Percentiles rank a stretch among this genome's conserved stretches.
These are phyloP conservation scores for Leucosporidium creatinivorum DNA, from an alignment of 768 basidiomycete genomes.

Conservation along the genomic window DNA sequence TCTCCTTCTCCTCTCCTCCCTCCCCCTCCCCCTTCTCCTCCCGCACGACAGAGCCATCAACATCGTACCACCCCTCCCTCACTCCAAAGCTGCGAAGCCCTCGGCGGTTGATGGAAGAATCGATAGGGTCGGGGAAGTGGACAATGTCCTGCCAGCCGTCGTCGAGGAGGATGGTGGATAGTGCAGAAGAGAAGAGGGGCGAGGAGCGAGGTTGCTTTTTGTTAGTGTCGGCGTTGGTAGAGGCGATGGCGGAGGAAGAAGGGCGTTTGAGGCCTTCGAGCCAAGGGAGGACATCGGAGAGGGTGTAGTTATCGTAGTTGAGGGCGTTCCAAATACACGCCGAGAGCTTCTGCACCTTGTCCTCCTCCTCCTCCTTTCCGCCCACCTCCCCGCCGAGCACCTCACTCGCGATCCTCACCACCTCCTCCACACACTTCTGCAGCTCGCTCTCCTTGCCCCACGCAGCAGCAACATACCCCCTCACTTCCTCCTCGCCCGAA, in stretches of 20 bases:
- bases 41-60: too few species aligned
- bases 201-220: background rate
- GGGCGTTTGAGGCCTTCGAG: slow-evolving; percentile 7
- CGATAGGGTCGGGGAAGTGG: background rate
- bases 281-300: slow-evolving; percentile 15
- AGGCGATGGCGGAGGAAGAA: slow-evolving; percentile 7
- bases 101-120: too few species aligned
- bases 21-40: too few species aligned
- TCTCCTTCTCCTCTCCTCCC: too few species aligned
- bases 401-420: slow-evolving; percentile 5
- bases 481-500: background rate
- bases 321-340: slow-evolving; percentile 37
- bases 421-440: background rate
- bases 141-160: slow-evolving; percentile 36
- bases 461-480: slow-evolving; percentile 3
- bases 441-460: slow-evolving; percentile 1
- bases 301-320: slow-evolving; percentile 17
- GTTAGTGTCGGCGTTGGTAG: slow-evolving; percentile 23
- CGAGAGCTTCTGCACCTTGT: background rate
- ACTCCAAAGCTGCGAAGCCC: slow-evolving; percentile 23
- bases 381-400: background rate
- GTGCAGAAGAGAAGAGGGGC: background rate
- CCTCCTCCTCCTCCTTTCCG: too few species aligned
- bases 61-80: slow-evolving; percentile 9
- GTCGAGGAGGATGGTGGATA: slow-evolving; percentile 32